Evolutionary conservation across 768 basidiomycete genomes (phyloP), one percentile per base, ranked within the genome.

Genomic region (Xerocomellus intermedius): DNA sequence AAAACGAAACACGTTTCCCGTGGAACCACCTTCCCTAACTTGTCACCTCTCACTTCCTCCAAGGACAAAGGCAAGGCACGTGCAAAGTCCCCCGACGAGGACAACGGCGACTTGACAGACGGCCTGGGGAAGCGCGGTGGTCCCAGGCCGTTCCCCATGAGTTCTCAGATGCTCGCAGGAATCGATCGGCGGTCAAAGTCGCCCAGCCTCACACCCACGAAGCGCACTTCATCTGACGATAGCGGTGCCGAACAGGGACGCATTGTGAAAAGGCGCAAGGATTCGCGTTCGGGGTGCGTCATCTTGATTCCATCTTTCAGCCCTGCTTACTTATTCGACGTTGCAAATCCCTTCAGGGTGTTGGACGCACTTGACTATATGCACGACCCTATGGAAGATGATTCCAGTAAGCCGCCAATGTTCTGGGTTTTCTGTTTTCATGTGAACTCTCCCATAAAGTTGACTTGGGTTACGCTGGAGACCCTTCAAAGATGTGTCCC

Each of bases 401-500:
- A 80, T 47, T 77, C 76, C 12, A 55, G 79, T 81, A 69, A 58
- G 76, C 56, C 3, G 13, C 42, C 22, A 21, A 37, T 32, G 17
- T 50, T 51, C 16, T 48, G 33, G 8, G 28, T 28, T 13, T 45
- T 33, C 26, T 32, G 16, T 55, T 28, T 54, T 50, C 47, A 55
- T 42, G 24, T 35, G 14, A 39, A 30, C 19, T 26, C 28, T 22
- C 24, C 43, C 49, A 24, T 55, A 49, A 56, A 87, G 84, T 85
- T 42, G 79, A 82, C 10, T 67, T 82, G 26, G 76, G 78, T 35
- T 73, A 79, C 3, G 59, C 68, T 19, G 72, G 77, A 7, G 89
- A 93, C 60, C 89, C 89, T 12, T 76, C 74, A 7, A 84, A 77
- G 2, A 71, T 92, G 3, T 94, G 91, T 64, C 90, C 91, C 0